Conservation (phyloP, 768 basidiomycete species). For the Ramaria sp. region DNA sequence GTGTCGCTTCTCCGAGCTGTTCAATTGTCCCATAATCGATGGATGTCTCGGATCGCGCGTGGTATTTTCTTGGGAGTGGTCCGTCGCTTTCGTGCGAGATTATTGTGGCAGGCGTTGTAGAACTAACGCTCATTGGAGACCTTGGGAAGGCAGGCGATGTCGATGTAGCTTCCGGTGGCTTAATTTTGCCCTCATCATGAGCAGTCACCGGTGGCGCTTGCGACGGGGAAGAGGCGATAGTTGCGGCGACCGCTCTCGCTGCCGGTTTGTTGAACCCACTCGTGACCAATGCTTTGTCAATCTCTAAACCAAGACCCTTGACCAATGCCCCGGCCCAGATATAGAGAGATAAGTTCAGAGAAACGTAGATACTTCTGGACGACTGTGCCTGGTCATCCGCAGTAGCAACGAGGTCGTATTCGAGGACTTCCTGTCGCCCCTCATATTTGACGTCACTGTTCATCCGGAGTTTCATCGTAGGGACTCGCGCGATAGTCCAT, state of each 20-base stretch:
- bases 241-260: background rate
- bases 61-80: constrained; percentile 11
- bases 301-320: constrained; percentile 7
- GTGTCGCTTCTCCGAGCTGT: constrained; percentile 81
- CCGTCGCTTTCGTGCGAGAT: constrained; percentile 4
- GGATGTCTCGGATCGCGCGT: constrained; percentile 18
- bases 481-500: constrained; percentile 69
- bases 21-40: constrained; percentile 79
- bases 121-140: background rate
- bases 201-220: background rate
- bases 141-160: background rate
- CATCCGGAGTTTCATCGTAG: constrained; percentile 79
- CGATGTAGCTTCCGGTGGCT: background rate
- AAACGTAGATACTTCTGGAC: constrained; percentile 63
- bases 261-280: constrained; percentile 8
- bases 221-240: background rate
- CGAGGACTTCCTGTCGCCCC: constrained; percentile 9
- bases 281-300: constrained; percentile 11
- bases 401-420: constrained; percentile 5
- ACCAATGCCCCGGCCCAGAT: constrained; percentile 28
- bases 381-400: constrained; percentile 39
- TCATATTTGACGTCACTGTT: constrained; percentile 63
- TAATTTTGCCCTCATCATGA: constrained; percentile 1
- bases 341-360: constrained; percentile 72
- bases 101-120: background rate